Evolutionary conservation across 2,329 filamentous ascomycete genomes (phyloP), one percentile per base, ranked within the genome.

Genomic region (Colletotrichum tamarilloi): DNA sequence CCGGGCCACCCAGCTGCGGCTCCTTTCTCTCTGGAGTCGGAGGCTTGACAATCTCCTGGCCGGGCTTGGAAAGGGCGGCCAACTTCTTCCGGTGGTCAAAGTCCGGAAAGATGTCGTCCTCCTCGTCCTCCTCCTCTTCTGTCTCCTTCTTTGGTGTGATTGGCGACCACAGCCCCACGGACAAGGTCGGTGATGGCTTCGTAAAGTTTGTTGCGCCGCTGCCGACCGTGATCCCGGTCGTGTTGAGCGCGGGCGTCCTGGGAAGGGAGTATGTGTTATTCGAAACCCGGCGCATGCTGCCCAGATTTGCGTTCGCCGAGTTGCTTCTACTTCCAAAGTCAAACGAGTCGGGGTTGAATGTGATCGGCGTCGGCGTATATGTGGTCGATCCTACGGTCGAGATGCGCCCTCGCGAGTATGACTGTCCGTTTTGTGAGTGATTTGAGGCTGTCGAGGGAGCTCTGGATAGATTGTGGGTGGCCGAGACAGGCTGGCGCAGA

Each of bases 21-120:
- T 76, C 77, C 78, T 78, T 38, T 35, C 46, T 62, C 57, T 79
- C 75, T 5, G 77, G 73, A 16, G 71, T 73, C 19, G 71, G 67
- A 7, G 71, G 71, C 62, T 73, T 73, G 6, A 66, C 56, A 32
- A 66, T 66, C 67, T 73, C 67, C 16, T 57, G 62, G 5, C 26
- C 58, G 8, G 69, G 68, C 35, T 72, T 59, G 12, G 68, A 72
- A 11, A 74, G 72, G 16, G 72, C 58, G n/a, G 68, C 72, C 19
- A 75, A 32, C 52, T 72, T 83, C 77, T 74, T 81, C 74, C 81
- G 82, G 67, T 84, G 81, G 59, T 85, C 85, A 77, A 91, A 90
- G 77, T 90, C 86, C 2, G 89, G 84, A 5, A 89, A 81, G 77
- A 89, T 84, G 62, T 84, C 79, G 62, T 87, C 85, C 46, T 87